Conservation (phyloP, 192 early-diverging fungal genomes). For the Geranomyces variabilis region DNA sequence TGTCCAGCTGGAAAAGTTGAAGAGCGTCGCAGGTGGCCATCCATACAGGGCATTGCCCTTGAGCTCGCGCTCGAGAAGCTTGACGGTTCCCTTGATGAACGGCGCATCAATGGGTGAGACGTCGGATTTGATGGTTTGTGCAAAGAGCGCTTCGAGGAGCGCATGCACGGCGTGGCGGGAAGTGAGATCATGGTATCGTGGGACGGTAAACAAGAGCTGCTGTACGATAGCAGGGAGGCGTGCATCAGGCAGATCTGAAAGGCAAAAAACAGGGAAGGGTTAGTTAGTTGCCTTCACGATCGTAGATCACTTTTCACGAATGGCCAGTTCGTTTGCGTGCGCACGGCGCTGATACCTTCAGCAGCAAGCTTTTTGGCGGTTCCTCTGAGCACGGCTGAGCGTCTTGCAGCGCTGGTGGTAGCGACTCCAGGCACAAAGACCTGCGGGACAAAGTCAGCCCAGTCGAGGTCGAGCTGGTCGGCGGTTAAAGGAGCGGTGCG, state of each 20-base stretch:
- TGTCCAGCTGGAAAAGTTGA: conserved; percentile 52
- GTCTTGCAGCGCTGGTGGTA: neutral
- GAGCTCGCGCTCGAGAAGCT: conserved; percentile 34
- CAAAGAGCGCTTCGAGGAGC: conserved; percentile 54
- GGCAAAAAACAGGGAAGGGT: too few species aligned
- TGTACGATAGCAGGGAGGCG: conserved; percentile 16
- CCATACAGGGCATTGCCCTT: conserved; percentile 17
- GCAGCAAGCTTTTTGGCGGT: conserved; percentile 13
- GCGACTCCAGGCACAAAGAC: conserved; percentile 16
- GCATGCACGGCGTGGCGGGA: conserved; percentile 66
- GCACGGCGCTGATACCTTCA: conserved; percentile 2
- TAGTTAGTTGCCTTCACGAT: neutral
- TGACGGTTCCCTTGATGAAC: conserved; percentile 38
- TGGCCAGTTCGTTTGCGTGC: neutral
- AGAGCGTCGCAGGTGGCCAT: conserved; percentile 22
- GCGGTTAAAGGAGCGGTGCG: neutral
- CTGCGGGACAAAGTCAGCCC: conserved; percentile 18
- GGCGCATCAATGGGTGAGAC: conserved; percentile 36
- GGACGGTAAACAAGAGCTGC: conserved; percentile 56
- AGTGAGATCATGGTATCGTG: conserved; percentile 69
- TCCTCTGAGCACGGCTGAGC: conserved; percentile 13
- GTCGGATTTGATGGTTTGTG: conserved; percentile 19
- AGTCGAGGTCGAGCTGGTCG: conserved; percentile 16
- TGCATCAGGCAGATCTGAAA: conserved; percentile 18
- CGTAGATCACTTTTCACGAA: too few species aligned